Percentiles rank a stretch among this genome's conserved stretches.
phyloP scores from a whole-genome alignment of 495 filamentous ascomycete species.

The Aspergillus campestris region DNA sequence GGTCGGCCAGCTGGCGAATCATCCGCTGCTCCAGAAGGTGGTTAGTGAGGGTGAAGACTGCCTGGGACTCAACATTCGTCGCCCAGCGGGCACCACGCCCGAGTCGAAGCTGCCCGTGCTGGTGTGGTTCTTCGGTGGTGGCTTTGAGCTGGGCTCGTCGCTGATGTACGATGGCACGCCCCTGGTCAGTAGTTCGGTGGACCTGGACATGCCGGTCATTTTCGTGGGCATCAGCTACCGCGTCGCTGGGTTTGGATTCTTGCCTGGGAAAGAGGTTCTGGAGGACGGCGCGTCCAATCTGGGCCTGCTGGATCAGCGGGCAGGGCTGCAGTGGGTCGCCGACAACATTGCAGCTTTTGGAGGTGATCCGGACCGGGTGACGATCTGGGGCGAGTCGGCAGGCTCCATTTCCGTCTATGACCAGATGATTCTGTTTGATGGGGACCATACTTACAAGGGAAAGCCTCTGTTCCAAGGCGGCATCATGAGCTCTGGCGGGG shows the following conservation, averaged over 20 bases:
- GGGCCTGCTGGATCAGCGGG: slow-evolving; percentile 44
- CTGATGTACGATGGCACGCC: slow-evolving; percentile 50
- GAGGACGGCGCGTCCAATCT: slow-evolving; percentile 53
- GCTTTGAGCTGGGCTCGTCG: slow-evolving; percentile 54
- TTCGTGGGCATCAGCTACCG: slow-evolving; percentile 73
- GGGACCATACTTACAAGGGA: slow-evolving; percentile 60
- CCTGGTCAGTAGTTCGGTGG: slow-evolving; percentile 44
- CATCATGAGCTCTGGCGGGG: slow-evolving; percentile 65
- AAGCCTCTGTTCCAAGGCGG: slow-evolving; percentile 59
- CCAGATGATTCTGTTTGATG: slow-evolving; percentile 61
- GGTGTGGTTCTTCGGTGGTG: slow-evolving; percentile 63
- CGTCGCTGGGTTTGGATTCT: slow-evolving; percentile 63
- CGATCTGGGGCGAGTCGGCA: slow-evolving; percentile 67
- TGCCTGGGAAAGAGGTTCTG: slow-evolving; percentile 60
- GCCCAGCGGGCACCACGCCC: slow-evolving; percentile 46
- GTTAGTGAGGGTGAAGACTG: slow-evolving; percentile 52
- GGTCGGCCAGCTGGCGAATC: slow-evolving; percentile 42
- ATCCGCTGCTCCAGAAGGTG: slow-evolving; percentile 47
- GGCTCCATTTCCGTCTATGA: slow-evolving; percentile 64
- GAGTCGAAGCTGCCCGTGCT: slow-evolving; percentile 54
- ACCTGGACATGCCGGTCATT: slow-evolving; percentile 53
- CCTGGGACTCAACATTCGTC: slow-evolving; percentile 55
- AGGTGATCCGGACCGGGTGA: slow-evolving; percentile 53
- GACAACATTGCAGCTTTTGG: slow-evolving; percentile 50
- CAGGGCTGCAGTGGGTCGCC: slow-evolving; percentile 44